A percentile compares a stretch with the other conserved stretches of the same genome.
These are phyloP conservation scores for Cystoisospora suis DNA, from an alignment of 169 alveolate genomes.

Conservation along the genomic window DNA sequence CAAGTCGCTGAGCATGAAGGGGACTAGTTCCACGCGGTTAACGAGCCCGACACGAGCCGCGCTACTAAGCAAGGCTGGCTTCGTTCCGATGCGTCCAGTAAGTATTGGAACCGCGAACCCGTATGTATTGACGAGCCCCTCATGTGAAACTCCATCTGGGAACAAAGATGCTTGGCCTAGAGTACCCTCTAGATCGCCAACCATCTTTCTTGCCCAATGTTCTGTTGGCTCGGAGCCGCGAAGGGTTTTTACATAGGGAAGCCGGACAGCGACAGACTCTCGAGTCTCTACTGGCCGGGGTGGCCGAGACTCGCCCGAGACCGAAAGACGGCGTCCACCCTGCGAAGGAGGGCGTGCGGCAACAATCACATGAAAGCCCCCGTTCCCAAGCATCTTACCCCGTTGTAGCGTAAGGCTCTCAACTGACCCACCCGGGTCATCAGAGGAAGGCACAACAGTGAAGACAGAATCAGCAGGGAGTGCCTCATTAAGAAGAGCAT, in stretches of 20 bases:
- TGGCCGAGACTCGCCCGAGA: not conserved
- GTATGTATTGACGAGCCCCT: not conserved
- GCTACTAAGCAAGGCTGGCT: not conserved
- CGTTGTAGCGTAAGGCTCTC: no score
- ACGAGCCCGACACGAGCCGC: not conserved
- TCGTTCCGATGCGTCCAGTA: not conserved
- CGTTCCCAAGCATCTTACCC: not conserved
- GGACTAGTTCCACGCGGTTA: not conserved
- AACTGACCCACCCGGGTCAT: no score
- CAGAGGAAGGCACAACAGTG: no score
- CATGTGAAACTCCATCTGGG: not conserved
- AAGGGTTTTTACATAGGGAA: no score
- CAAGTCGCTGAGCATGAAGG: not conserved
- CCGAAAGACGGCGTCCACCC: not conserved
- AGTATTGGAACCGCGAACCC: not conserved
- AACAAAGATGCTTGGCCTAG: no score
- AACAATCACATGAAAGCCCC: not conserved
- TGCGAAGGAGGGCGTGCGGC: not conserved
- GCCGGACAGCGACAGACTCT: no score
- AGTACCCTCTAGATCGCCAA: no score
- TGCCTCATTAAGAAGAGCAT: no score
- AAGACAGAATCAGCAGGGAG: no score
- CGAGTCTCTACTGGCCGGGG: not conserved
- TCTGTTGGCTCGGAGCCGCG: no score
- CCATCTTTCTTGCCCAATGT: no score